These are phyloP conservation scores for Paracoccidioides lutzii DNA, from an alignment of 2,329 filamentous ascomycete species.

Conservation along the genomic window DNA sequence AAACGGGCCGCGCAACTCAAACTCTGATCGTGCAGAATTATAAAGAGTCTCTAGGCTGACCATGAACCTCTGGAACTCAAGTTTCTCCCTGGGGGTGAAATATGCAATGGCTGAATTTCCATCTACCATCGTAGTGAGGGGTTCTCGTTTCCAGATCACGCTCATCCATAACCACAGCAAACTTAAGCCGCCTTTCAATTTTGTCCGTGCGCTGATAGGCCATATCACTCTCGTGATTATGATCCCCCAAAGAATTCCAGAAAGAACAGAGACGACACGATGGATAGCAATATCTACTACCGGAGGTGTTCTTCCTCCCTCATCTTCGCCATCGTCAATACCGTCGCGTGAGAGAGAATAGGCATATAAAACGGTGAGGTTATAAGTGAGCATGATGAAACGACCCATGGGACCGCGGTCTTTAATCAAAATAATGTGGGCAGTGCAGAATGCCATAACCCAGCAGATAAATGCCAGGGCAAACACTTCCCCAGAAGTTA, in stretches of 20 bases:
- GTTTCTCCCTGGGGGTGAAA: conserved; percentile 78
- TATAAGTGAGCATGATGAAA: conserved; percentile 92
- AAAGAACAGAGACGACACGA: conserved; percentile 71
- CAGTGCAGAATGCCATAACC: conserved; percentile 67
- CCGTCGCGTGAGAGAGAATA: conserved; percentile 77
- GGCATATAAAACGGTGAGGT: conserved; percentile 84
- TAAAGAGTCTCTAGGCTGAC: conserved; percentile 62
- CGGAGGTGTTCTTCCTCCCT: conserved; percentile 69
- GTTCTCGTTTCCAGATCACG: conserved; percentile 90
- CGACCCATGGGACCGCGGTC: conserved; percentile 81
- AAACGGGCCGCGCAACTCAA: conserved; percentile 79
- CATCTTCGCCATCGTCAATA: conserved; percentile 68
- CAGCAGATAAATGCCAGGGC: conserved; percentile 71
- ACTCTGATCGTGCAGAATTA: conserved; percentile 64
- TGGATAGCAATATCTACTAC: conserved; percentile 83
- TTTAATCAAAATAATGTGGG: conserved; percentile 75
- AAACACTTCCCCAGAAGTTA: conserved; percentile 59
- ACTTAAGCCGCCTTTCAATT: conserved; percentile 78
- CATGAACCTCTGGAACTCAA: conserved; percentile 68
- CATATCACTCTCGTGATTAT: conserved; percentile 80
- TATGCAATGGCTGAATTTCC: conserved; percentile 51
- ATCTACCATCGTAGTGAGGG: conserved; percentile 59
- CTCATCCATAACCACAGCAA: conserved; percentile 92
- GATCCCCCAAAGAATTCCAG: conserved; percentile 83
- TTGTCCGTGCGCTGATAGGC: conserved; percentile 80